A percentile compares a stretch with the other conserved stretches of the same genome.
phyloP scores from a whole-genome alignment of 495 filamentous ascomycete species.

The Penicillium psychrofluorescens region DNA sequence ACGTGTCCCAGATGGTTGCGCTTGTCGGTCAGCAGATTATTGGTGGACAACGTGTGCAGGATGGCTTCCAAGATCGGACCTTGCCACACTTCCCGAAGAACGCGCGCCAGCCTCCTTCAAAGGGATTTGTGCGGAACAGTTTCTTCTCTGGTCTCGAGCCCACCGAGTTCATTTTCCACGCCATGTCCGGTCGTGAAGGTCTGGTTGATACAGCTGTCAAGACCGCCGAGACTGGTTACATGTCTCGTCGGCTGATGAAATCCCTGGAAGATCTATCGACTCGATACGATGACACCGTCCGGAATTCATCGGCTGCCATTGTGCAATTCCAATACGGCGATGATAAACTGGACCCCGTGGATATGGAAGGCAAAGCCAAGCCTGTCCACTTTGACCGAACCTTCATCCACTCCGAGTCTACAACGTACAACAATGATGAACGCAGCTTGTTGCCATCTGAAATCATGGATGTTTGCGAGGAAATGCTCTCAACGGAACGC shows the following conservation, averaged over 20 bases:
- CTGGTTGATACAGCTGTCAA: conserved; percentile 99
- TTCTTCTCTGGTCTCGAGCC: conserved; percentile 92
- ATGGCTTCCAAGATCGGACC: conserved; percentile 93
- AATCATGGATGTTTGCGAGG: conserved; percentile 56
- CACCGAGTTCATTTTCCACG: conserved; percentile 95
- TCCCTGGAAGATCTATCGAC: conserved; percentile 89
- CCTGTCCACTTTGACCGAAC: conserved; percentile 92
- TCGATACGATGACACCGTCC: conserved; percentile 88
- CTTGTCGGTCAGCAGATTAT: conserved; percentile 98
- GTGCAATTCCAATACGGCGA: conserved; percentile 98
- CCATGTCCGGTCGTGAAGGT: conserved; percentile 96
- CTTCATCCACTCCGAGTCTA: conserved; percentile 72
- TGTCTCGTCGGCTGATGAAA: conserved; percentile 98
- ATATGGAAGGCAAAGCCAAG: conserved; percentile 93
- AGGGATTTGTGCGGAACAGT: conserved; percentile 94
- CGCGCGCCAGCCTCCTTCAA: conserved; percentile 80
- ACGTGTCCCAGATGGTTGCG: conserved; percentile 98
- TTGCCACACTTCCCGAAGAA: conserved; percentile 94
- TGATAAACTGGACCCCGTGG: conserved; percentile 87
- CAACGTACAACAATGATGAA: conserved; percentile 73
- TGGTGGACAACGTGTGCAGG: conserved; percentile 81
- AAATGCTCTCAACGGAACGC: conserved; percentile 58
- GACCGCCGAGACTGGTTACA: conserved; percentile 97
- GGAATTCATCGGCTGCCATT: conserved; percentile 75
- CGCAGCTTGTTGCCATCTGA: conserved; percentile 64